Evolutionary conservation across 352 stramenopile genomes (phyloP).

Genomic region (Phytophthora meadii): DNA sequence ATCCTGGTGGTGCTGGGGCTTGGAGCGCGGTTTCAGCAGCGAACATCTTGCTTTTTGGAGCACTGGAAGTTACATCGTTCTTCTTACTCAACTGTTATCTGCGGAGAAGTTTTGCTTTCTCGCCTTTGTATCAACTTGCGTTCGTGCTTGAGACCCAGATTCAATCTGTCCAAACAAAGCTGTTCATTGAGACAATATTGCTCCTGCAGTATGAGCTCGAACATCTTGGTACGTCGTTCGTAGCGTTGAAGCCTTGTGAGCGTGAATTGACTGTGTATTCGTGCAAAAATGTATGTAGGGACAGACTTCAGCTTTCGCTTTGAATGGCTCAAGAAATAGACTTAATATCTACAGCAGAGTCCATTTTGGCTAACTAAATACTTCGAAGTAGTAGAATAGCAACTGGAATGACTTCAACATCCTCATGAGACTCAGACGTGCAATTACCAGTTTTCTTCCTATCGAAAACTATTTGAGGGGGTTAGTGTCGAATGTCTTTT

Average conservation of each 20-base stretch:
- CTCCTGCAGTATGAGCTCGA: constrained; percentile 19
- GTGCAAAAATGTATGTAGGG: background rate
- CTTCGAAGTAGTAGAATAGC: too few species aligned
- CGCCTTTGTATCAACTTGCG: constrained; percentile 32
- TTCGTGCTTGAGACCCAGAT: constrained; percentile 48
- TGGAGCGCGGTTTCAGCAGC: background rate
- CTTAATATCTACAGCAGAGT: background rate
- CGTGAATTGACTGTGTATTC: background rate
- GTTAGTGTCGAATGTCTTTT: constrained; percentile 1
- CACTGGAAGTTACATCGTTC: constrained; percentile 36
- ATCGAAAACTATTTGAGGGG: constrained; percentile 3
- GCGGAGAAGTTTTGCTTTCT: constrained; percentile 34
- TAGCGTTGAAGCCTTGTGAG: background rate
- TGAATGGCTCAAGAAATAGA: background rate
- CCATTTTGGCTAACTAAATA: too few species aligned
- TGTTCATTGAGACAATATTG: constrained; percentile 9
- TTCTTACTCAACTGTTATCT: constrained; percentile 28
- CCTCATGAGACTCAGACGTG: too few species aligned
- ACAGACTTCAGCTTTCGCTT: constrained; percentile 7
- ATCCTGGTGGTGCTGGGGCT: constrained; percentile 11
- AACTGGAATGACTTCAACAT: too few species aligned
- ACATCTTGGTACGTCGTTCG: background rate
- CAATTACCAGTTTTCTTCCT: background rate
- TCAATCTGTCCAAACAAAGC: constrained; percentile 8
- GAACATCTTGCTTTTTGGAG: constrained; percentile 28